Conservation (phyloP, 2,329 filamentous ascomycete species). For the Diaporthe sp. region DNA sequence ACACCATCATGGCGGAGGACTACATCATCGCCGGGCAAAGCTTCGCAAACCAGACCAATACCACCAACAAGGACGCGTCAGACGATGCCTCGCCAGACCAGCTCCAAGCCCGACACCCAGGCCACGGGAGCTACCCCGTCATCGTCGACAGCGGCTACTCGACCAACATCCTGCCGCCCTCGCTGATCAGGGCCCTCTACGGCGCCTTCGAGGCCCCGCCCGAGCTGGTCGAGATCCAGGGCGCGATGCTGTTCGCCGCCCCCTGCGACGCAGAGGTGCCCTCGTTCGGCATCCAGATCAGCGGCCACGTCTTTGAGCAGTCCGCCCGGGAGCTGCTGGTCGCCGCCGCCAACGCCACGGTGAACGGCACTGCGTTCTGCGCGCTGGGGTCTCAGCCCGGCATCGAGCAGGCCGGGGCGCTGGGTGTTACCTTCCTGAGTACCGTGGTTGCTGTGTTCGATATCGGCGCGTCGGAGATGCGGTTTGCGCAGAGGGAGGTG, state of each 20-base stretch:
- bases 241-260: constrained; percentile 38
- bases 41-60: not conserved
- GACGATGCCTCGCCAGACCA: not conserved
- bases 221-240: constrained; percentile 35
- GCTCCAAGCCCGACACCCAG: not conserved
- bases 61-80: not conserved
- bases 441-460: constrained; percentile 46
- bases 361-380: constrained; percentile 39
- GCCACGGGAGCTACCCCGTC: constrained; percentile 19
- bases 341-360: constrained; percentile 37
- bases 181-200: constrained; percentile 39
- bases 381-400: constrained; percentile 42
- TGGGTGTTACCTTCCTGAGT: constrained; percentile 44
- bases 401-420: constrained; percentile 27
- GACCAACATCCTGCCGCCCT: constrained; percentile 25
- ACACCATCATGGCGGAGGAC: constrained; percentile 32
- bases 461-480: constrained; percentile 42
- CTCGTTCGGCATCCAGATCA: constrained; percentile 43
- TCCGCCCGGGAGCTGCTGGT: constrained; percentile 41
- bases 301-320: constrained; percentile 40
- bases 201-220: constrained; percentile 40
- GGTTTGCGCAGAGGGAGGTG: constrained; percentile 39
- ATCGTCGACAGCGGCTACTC: constrained; percentile 32
- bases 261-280: constrained; percentile 43
- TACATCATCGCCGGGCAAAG: constrained; percentile 26